Evolutionary conservation across 2,329 filamentous ascomycete genomes (phyloP), one percentile per base, ranked within the genome.

Genomic region (Penicillium sumatraense): DNA sequence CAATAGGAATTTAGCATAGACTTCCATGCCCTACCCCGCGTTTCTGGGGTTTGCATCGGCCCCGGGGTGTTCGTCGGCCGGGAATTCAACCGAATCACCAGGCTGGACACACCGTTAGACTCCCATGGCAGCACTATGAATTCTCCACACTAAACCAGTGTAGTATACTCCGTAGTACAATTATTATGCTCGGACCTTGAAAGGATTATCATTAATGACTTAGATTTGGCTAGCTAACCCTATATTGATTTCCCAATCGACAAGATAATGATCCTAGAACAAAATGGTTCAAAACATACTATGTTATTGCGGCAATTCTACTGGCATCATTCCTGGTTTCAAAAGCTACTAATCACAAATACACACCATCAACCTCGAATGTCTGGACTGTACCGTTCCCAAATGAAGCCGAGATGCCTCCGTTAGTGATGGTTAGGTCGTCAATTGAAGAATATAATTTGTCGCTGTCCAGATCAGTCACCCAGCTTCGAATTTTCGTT

Each of bases 331-430:
- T n/a, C n/a, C n/a, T n/a, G n/a, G n/a, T n/a, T n/a, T n/a, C n/a
- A n/a, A n/a, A n/a, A n/a, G n/a, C 26, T 11, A n/a, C 9, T 21
- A 9, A 31, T 31, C 21, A 46, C 42, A 46, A 33, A 27, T 46
- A 46, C 21, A 54, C 51, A 2, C 51, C 51, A 24, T 44, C 41
- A 10, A 54, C 49, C 41, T 58, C 56, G n/a, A 58, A 58, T 10
- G 56, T 58, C 45, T 58, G 56, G 5, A 58, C 49, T 14, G 56
- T 51, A 23, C 26, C 45, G 11, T 20, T 50, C 2, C 35, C 33
- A 29, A 58, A 50, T 3, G 49, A 55, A 1, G 53, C 24, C n/a
- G 52, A 58, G 31, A 58, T 53, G 2, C 13, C 36, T 5, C 41
- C 13, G 8, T 38, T 36, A 26, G 44, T 20, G 26, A 58, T 31